Evolutionary conservation across 768 basidiomycete genomes (phyloP).

Genomic region (Amylocystis lapponica): DNA sequence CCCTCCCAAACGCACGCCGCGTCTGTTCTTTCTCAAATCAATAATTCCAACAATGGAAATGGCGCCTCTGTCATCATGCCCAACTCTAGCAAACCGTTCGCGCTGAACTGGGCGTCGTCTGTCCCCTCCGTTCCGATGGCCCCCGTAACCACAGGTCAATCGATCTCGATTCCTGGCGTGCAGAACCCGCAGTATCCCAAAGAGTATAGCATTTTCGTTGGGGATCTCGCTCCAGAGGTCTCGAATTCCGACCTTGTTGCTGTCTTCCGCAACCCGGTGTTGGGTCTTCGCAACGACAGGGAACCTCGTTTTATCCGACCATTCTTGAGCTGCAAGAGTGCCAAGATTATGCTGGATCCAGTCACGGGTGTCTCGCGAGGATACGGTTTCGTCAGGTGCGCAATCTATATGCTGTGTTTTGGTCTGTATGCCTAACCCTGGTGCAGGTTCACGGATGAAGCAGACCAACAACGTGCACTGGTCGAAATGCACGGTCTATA

Average conservation of each 20-base stretch:
- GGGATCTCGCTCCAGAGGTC: slow-evolving; percentile 88
- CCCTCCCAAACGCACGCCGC: slow-evolving; percentile 64
- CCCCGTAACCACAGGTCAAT: slow-evolving; percentile 27
- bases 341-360: slow-evolving; percentile 93
- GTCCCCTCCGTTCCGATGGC: slow-evolving; percentile 30
- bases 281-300: slow-evolving; percentile 78
- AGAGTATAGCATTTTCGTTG: slow-evolving; percentile 93
- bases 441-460: slow-evolving; percentile 78
- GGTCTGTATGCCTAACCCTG: too few relatives aligned
- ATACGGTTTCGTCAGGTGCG: slow-evolving; percentile 87
- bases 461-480: slow-evolving; percentile 84
- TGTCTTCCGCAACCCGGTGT: slow-evolving; percentile 84
- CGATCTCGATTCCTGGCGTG: slow-evolving; percentile 26
- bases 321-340: slow-evolving; percentile 90
- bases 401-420: slow-evolving; percentile 4
- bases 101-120: slow-evolving; percentile 69
- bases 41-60: slow-evolving; percentile 30
- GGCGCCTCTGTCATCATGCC: slow-evolving; percentile 65
- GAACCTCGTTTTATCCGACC: slow-evolving; percentile 87
- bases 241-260: slow-evolving; percentile 95
- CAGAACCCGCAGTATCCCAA: slow-evolving; percentile 60
- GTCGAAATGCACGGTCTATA: slow-evolving; percentile 91
- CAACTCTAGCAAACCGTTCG: slow-evolving; percentile 77
- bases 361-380: slow-evolving; percentile 84
- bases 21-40: slow-evolving; percentile 65